Base-by-base conservation (phyloP, 2,329 filamentous ascomycete genomes). In the Nemania sp. region DNA sequence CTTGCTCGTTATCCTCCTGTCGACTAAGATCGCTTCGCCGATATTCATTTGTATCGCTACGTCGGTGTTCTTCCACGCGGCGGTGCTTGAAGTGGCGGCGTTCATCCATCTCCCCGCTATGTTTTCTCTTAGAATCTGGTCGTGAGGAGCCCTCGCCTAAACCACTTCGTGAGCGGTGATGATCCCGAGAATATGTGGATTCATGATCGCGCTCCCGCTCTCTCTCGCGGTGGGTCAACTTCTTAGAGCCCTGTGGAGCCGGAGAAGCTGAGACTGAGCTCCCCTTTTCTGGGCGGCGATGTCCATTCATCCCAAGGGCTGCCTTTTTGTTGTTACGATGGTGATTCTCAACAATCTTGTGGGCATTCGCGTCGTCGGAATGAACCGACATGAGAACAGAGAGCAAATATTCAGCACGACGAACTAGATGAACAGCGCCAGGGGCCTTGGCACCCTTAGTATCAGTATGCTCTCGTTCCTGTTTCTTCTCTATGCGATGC, bases 401-500 rank as follows among this genome's bases (percentile, higher is more conserved):
- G 47, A 99, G 86, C 15, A 99, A 87, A 77, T 99, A 99, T 77
- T 98, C 96, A 10, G 95, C 93, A 67, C 96, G 92, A 55, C 96
- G 93, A 62, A 98, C 95, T 52, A 99, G 89, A 78, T 99, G 96
- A 29, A 99, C 96, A 24, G 96, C 95, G n/a, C 96, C 96, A 3
- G 96, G 96, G 2, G 95, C 97, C 76, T 97, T 97, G 41, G 93
- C 92, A 69, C 91, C 90, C 75, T 93, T 94, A 64, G 91, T 92
- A 20, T 93, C 91, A 18, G 84, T 88, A 75, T 93, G 93, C 76
- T 86, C 92, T 41, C 96, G 91, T 79, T 98, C 94, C 75, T 96
- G 94, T 79, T 98, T 98, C 82, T 97, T 96, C 79, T 97, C 96
- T 20, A 98, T 95, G n/a, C 95, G 92, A 79, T 98, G 94, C 80